These are phyloP conservation scores for Metschnikowia lunata DNA, from an alignment of 805 yeast species.

Conservation along the genomic window DNA sequence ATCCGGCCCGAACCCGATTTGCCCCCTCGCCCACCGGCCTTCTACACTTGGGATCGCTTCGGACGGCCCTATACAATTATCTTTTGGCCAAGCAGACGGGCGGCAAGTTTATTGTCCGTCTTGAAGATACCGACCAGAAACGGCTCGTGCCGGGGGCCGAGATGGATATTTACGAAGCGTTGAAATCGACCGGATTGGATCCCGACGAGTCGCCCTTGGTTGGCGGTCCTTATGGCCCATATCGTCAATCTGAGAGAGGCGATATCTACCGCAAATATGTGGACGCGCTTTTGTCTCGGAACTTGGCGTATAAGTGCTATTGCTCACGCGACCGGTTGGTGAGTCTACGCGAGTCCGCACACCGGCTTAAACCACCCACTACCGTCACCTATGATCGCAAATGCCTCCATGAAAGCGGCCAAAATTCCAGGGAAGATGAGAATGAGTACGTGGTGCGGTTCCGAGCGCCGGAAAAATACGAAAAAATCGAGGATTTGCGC, in stretches of 20 bases:
- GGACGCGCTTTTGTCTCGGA: conserved; percentile 51
- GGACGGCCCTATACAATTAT: conserved; percentile 92
- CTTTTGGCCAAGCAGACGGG: conserved; percentile 72
- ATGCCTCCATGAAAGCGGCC: conserved; percentile 51
- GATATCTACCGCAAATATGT: conserved; percentile 62
- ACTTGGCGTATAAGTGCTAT: conserved; percentile 80
- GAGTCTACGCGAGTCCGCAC: conserved; percentile 66
- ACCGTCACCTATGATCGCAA: conserved; percentile 88
- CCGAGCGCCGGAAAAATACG: conserved; percentile 69
- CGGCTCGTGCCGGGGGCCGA: conserved; percentile 82
- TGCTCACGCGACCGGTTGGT: conserved; percentile 79
- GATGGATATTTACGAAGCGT: conserved; percentile 64
- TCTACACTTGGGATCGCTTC: conserved; percentile 85
- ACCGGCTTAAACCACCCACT: conserved; percentile 76
- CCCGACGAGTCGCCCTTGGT: conserved; percentile 80
- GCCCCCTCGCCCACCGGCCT: conserved; percentile 99
- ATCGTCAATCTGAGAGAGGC: conserved; percentile 78
- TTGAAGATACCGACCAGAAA: conserved; percentile 91
- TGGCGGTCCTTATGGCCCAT: conserved; percentile 64
- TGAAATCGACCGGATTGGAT: conserved; percentile 70
- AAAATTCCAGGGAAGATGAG: conserved; percentile 10
- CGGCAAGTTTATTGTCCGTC: conserved; percentile 75
- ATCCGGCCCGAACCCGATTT: conserved; percentile 80
- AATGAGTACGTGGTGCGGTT: conserved; percentile 60
- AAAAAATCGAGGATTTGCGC: conserved; percentile 63